A percentile compares a stretch with the other conserved stretches of the same genome.
These are phyloP conservation scores for Leccinum subgranulosum DNA, from an alignment of 768 basidiomycete species.

Conservation along the genomic window DNA sequence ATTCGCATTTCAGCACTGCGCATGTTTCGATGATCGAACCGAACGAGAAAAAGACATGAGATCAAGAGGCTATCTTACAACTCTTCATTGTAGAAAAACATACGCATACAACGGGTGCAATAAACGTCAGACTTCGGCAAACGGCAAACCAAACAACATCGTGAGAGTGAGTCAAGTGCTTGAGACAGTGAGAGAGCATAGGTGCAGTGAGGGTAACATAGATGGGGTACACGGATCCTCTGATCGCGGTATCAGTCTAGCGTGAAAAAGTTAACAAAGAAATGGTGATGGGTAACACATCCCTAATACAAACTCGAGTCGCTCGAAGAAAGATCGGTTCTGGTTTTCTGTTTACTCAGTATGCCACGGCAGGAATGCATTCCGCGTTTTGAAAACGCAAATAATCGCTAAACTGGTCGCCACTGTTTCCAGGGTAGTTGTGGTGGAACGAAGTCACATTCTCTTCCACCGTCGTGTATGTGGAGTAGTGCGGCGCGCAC, in stretches of 20 bases:
- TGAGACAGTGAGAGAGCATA: conserved; percentile 4
- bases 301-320: background rate
- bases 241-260: conserved; percentile 3
- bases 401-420: conserved; percentile 11
- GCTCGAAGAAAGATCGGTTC: background rate
- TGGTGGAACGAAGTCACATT: conserved; percentile 7
- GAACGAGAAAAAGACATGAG: background rate
- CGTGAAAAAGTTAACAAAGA: background rate
- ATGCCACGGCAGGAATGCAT: conserved; percentile 18
- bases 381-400: conserved; percentile 17
- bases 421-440: conserved; percentile 2
- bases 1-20: too few relatives aligned
- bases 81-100: background rate
- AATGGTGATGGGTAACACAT: background rate
- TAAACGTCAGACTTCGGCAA: background rate
- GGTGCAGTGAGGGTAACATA: conserved; percentile 1
- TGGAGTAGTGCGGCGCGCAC: conserved; percentile 20
- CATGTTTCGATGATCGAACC: background rate
- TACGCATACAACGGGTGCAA: background rate
- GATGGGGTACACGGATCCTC: background rate
- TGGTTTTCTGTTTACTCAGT: conserved; percentile 12
- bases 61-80: background rate
- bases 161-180: background rate
- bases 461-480: conserved; percentile 1
- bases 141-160: background rate